A percentile compares a stretch with the other conserved stretches of the same genome.
Conservation (phyloP, 1,139 yeast species). For the Magnusiomyces clavatus region DNA sequence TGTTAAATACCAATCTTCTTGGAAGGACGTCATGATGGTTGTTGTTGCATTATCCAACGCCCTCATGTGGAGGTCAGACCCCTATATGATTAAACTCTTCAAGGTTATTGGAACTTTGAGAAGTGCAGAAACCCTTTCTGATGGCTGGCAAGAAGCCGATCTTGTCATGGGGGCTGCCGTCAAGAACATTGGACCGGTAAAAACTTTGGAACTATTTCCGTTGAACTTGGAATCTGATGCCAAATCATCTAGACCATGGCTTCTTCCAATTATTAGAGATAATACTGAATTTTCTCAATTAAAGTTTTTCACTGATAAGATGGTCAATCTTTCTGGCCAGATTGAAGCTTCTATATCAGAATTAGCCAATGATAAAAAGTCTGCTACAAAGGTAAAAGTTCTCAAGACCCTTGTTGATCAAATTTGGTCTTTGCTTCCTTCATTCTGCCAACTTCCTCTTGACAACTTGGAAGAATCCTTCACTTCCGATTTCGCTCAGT, state of each 20-base stretch:
- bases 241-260: slow-evolving; percentile 84
- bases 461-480: slow-evolving; percentile 55
- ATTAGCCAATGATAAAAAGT: slow-evolving; percentile 26
- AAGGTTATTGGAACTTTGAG: slow-evolving; percentile 81
- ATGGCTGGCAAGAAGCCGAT: slow-evolving; percentile 73
- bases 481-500: slow-evolving; percentile 69
- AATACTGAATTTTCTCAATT: slow-evolving; percentile 67
- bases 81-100: slow-evolving; percentile 59
- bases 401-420: slow-evolving; percentile 82
- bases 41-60: slow-evolving; percentile 57
- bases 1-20: slow-evolving; percentile 70
- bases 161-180: slow-evolving; percentile 72
- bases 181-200: slow-evolving; percentile 77
- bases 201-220: slow-evolving; percentile 66
- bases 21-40: slow-evolving; percentile 66
- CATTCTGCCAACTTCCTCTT: slow-evolving; percentile 77
- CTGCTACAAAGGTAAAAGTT: slow-evolving; percentile 61
- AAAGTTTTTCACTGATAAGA: slow-evolving; percentile 50
- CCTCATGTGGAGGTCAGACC: slow-evolving; percentile 61
- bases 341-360: slow-evolving; percentile 44
- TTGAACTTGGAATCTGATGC: slow-evolving; percentile 54
- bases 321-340: slow-evolving; percentile 60
- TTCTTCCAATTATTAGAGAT: slow-evolving; percentile 87
- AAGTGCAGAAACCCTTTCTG: slow-evolving; percentile 64
- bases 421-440: slow-evolving; percentile 86